Evolutionary conservation across 129 eudicot genomes (phyloP).

Genomic region (Flaveria sonorensis): DNA sequence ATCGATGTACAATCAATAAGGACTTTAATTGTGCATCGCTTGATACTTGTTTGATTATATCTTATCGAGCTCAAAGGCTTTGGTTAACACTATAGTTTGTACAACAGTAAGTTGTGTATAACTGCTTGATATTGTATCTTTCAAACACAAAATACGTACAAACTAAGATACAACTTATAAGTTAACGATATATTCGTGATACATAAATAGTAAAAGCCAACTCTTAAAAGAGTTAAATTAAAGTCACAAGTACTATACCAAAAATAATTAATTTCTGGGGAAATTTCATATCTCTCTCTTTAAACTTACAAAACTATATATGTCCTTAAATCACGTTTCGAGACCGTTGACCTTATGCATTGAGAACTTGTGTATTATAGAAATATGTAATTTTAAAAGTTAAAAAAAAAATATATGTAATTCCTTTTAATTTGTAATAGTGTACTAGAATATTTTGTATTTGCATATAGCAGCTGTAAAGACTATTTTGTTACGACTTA

Average conservation of each 20-base stretch:
- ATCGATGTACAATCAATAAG: no score
- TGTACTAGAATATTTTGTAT: neutral
- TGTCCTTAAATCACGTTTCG: no score
- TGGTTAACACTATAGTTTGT: no score
- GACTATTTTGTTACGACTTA: neutral
- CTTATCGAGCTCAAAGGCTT: no score
- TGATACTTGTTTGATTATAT: no score
- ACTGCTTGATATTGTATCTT: neutral
- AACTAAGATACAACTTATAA: neutral
- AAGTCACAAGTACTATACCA: neutral
- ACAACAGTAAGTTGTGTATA: neutral
- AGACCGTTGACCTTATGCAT: no score
- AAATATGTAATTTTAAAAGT: no score
- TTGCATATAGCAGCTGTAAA: slow-evolving; percentile 20
- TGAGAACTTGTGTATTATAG: no score
- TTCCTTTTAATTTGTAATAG: neutral
- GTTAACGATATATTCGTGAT: neutral
- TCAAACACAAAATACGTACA: neutral
- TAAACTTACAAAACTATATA: no score
- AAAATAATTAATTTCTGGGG: neutral
- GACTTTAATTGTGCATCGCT: no score
- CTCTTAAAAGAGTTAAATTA: neutral
- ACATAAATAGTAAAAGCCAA: neutral
- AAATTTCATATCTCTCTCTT: no score
- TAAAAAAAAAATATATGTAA: no score